These are phyloP conservation scores for Mortierella sp. DNA, from an alignment of 371 early-diverging fungal species.

Conservation along the genomic window DNA sequence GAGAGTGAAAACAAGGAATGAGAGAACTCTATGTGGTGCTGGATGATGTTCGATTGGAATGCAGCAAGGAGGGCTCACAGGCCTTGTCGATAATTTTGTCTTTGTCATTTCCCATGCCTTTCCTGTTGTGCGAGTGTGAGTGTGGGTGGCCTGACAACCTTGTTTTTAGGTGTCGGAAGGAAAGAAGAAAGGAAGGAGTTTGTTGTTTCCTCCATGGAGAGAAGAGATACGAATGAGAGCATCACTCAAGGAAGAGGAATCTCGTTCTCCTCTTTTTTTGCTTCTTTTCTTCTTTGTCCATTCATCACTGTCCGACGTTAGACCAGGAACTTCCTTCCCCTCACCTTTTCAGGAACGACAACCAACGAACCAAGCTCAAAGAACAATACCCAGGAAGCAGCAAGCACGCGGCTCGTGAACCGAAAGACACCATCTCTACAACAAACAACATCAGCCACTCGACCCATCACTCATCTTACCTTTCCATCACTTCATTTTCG, in stretches of 20 bases:
- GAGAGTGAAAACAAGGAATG: background rate
- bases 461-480: background rate
- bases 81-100: background rate
- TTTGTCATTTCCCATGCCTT: background rate
- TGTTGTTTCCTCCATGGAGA: background rate
- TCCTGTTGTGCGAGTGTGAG: background rate
- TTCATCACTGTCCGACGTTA: background rate
- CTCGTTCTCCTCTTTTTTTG: background rate
- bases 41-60: background rate
- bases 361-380: background rate
- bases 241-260: background rate
- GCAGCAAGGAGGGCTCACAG: background rate
- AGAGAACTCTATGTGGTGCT: background rate
- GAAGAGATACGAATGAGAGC: background rate
- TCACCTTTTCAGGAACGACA: background rate
- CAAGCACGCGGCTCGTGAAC: background rate
- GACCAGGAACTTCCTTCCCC: background rate
- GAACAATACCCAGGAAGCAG: background rate
- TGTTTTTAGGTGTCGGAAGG: background rate
- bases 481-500: background rate
- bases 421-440: background rate
- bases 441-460: background rate
- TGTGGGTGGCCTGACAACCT: background rate
- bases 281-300: background rate
- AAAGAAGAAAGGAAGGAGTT: background rate